Percentiles rank a stretch among this genome's conserved stretches.
Evolutionary conservation across 2,329 filamentous ascomycete genomes (phyloP).

Genomic region (Microcyclospora pomicola): DNA sequence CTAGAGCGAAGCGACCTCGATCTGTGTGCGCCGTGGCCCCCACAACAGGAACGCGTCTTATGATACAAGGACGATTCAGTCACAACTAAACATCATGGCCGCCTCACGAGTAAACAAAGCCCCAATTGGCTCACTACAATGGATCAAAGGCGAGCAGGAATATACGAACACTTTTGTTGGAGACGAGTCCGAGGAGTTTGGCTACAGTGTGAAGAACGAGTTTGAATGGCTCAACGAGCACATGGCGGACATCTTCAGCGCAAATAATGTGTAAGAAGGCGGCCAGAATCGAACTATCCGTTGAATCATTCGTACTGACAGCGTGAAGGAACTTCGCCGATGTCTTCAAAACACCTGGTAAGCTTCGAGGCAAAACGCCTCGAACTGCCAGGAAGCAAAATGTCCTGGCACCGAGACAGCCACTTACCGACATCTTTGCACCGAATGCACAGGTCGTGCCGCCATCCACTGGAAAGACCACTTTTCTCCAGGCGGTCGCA

Average conservation of each 20-base stretch:
- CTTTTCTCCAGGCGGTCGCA: conserved; percentile 40
- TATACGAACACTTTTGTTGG: conserved; percentile 62
- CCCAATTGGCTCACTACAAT: conserved; percentile 35
- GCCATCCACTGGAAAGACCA: conserved; percentile 38
- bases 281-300: neutral
- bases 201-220: conserved; percentile 83
- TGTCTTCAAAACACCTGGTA: conserved; percentile 88
- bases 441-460: conserved; percentile 31
- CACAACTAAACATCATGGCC: conserved; percentile 9
- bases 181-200: conserved; percentile 82
- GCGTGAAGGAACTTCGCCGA: conserved; percentile 69
- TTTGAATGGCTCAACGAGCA: conserved; percentile 98
- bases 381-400: conserved; percentile 52
- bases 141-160: conserved; percentile 73
- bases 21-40: no score
- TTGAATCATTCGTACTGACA: conserved; percentile 14
- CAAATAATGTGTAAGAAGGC: conserved; percentile 61
- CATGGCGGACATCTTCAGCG: conserved; percentile 85
- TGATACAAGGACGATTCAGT: no score
- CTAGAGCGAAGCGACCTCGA: no score
- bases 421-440: conserved; percentile 36
- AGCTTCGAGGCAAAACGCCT: conserved; percentile 68
- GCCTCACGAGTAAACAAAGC: conserved; percentile 15
- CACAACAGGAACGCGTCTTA: no score
- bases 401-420: conserved; percentile 41